A percentile compares a stretch with the other conserved stretches of the same genome.
These are phyloP conservation scores for Adansonia gregorii DNA, from an alignment of 441 rosid genomes.

Conservation along the genomic window DNA sequence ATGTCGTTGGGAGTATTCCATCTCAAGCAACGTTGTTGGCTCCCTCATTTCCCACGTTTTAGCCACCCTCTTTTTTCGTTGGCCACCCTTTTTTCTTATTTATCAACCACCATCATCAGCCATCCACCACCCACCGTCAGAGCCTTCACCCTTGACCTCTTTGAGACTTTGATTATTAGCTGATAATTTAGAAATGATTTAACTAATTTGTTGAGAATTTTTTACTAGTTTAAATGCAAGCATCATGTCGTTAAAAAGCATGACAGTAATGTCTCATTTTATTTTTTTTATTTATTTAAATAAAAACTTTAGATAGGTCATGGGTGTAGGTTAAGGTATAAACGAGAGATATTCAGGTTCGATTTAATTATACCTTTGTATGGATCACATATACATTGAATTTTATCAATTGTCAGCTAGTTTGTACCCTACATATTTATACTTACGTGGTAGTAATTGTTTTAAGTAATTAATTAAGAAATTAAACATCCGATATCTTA, in stretches of 20 bases:
- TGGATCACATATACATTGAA: background rate
- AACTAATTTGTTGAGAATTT: background rate
- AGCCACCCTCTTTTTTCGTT: slow-evolving; percentile 7
- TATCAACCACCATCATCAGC: background rate
- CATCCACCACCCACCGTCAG: background rate
- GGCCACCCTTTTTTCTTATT: slow-evolving; percentile 24
- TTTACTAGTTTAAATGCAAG: background rate
- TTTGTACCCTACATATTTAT: background rate
- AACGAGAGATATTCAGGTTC: too few relatives aligned
- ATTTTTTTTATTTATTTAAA: background rate
- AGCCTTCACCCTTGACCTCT: background rate
- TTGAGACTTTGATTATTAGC: background rate
- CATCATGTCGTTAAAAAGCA: slow-evolving; percentile 7
- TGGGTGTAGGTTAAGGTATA: background rate
- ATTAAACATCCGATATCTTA: too few relatives aligned
- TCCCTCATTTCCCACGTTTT: slow-evolving; percentile 37
- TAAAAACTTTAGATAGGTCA: background rate
- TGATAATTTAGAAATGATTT: background rate
- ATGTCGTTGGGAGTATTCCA: slow-evolving; percentile 41
- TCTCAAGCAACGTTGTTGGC: slow-evolving; percentile 40
- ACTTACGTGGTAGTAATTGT: too few relatives aligned
- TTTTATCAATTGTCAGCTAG: background rate
- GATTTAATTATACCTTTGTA: background rate
- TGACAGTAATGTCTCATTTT: background rate
- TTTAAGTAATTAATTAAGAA: too few relatives aligned